Conservation (phyloP, 129 eudicot genomes). For the Pittosporum tobira region DNA sequence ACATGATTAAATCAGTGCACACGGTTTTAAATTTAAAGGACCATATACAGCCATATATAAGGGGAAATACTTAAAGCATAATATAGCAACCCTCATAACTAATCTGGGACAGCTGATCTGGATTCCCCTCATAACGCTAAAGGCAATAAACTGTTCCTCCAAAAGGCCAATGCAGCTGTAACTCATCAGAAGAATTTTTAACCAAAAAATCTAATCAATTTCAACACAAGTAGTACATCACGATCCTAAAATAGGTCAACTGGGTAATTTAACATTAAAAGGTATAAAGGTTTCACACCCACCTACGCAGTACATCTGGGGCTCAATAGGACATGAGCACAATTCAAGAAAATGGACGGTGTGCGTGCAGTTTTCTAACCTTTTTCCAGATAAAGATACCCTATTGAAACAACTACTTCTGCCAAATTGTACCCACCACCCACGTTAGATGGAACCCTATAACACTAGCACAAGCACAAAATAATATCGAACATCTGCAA, state of each 20-base stretch:
- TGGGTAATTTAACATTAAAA: neutral
- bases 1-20: too few species aligned
- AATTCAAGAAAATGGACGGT: neutral
- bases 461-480: slow-evolving; percentile 12
- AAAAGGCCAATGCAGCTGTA: neutral
- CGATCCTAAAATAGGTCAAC: neutral
- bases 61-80: too few species aligned
- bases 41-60: too few species aligned
- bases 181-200: neutral
- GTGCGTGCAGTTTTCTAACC: neutral
- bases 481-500: too few species aligned
- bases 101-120: too few species aligned
- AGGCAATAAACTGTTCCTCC: too few species aligned
- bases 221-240: neutral
- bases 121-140: too few species aligned
- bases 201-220: neutral
- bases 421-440: slow-evolving; percentile 10
- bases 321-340: neutral
- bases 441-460: slow-evolving; percentile 12
- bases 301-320: neutral
- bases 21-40: too few species aligned
- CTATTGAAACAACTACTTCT: neutral
- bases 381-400: neutral
- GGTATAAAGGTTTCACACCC: neutral
- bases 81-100: too few species aligned